Evolutionary conservation across 2,329 filamentous ascomycete genomes (phyloP).

Genomic region (Colletotrichum endophyticum): DNA sequence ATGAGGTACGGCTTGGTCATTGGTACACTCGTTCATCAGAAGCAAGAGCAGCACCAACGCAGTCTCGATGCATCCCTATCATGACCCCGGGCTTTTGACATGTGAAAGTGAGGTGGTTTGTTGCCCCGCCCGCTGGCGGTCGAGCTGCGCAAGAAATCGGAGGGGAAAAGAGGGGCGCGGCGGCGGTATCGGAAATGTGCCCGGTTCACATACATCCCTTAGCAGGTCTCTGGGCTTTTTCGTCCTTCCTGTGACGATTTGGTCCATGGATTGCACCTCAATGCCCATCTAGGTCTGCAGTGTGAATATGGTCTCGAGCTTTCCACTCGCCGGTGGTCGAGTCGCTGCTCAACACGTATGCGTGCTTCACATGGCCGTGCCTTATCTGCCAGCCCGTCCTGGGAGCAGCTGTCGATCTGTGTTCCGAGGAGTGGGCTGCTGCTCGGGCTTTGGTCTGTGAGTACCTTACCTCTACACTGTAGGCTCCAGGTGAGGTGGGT

Average conservation of each 20-base stretch:
- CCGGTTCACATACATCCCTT: background rate
- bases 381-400: slow-evolving; percentile 4
- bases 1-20: background rate
- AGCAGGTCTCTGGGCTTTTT: background rate
- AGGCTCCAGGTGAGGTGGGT: background rate
- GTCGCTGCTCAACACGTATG: slow-evolving; percentile 2
- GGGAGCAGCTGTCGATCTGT: slow-evolving; percentile 2
- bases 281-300: background rate
- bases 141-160: background rate
- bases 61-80: slow-evolving; percentile 13
- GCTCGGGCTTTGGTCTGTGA: background rate
- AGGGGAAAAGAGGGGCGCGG: background rate
- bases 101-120: slow-evolving; percentile 15
- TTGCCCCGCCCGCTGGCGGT: background rate
- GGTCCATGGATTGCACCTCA: background rate
- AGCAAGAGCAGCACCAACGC: background rate
- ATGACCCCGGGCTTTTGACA: slow-evolving; percentile 4
- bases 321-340: background rate
- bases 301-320: background rate
- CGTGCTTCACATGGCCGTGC: background rate
- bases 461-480: background rate
- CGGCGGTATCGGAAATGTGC: background rate
- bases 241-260: background rate
- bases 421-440: background rate
- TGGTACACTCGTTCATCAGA: background rate